phyloP scores from a whole-genome alignment of 1,284 basidiomycete genomes.

The Ceratobasidium sp. region DNA sequence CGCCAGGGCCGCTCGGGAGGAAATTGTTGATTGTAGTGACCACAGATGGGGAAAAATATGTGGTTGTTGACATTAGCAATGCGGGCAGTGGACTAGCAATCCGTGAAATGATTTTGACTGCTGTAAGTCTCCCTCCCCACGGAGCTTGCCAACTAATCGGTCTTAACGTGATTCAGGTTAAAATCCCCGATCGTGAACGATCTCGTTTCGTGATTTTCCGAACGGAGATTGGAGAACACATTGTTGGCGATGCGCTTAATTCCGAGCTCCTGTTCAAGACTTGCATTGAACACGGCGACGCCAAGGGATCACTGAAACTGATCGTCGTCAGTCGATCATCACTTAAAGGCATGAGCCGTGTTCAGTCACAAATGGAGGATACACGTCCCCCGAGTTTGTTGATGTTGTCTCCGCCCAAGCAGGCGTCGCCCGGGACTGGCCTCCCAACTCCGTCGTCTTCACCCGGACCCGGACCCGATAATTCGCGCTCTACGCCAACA shows the following conservation, averaged over 20 bases:
- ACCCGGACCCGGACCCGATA: constrained; percentile 22
- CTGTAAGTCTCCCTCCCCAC: constrained; percentile 1
- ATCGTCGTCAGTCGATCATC: constrained; percentile 23
- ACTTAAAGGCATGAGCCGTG: constrained; percentile 9
- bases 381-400: constrained; percentile 16
- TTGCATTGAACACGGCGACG: constrained; percentile 26
- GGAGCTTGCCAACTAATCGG: not conserved
- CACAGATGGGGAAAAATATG: constrained; percentile 30
- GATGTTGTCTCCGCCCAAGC: constrained; percentile 2
- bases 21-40: constrained; percentile 38
- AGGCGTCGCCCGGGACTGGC: constrained; percentile 22
- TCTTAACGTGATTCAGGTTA: not conserved
- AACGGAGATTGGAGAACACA: constrained; percentile 32
- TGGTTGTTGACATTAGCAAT: constrained; percentile 28
- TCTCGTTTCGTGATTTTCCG: constrained; percentile 36
- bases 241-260: constrained; percentile 34
- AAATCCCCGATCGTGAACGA: constrained; percentile 35
- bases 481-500: constrained; percentile 11
- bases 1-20: not conserved
- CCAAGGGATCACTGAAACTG: constrained; percentile 24
- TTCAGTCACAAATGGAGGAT: constrained; percentile 5
- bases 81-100: constrained; percentile 26
- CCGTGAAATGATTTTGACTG: constrained; percentile 34
- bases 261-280: constrained; percentile 36
- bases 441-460: constrained; percentile 33